Base-by-base conservation (phyloP, 208 protist genomes). In the Crithidia brevicula region DNA sequence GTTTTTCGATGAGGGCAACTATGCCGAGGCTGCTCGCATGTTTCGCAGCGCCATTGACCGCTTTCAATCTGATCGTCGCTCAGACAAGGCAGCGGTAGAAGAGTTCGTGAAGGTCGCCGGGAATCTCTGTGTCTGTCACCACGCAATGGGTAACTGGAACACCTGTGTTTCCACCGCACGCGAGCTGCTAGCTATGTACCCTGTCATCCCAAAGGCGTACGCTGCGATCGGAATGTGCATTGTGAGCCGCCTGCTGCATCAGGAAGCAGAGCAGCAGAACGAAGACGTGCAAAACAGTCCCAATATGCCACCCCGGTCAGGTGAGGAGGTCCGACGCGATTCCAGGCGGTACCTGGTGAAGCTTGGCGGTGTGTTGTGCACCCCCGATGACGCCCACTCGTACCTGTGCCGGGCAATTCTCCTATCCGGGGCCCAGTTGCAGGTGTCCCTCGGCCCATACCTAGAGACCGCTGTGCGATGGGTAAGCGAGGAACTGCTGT, bases 191-290 rank as follows among this genome's bases (percentile, higher is more conserved):
- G 50, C 67, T 36, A 72, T 64, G 10, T 86, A 86, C 47, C 81
- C 77, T 30, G 58, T 86, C 46, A 77, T 86, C 34, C 81, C 81
- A 10, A 80, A 80, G 47, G 81, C 81, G 0, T 86, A 79, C 50
- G 81, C 66, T 3, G 72, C 69, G 7, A 77, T 83, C 9, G 81
- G 81, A 42, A 86, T 86, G 81, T 86, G 77, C 58, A 80, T 86
- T 46, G 60, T 86, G 49, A 71, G 73, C 36, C 52, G 52, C 6
- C 49, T 86, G 2, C 51, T 53, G 30, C 45, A 71, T 13, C 72
- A 80, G 56, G 76, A 82, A 56, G 59, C 67, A 49, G 68, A 74
- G 49, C 62, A 51, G 63, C 63, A 67, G 33, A 38, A 40, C 0
- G 20, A 22, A 18, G 68, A 72, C 13, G 30, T 23, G 16, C 31